Percentiles rank a stretch among this genome's conserved stretches.
These are phyloP conservation scores for Curvularia sp. DNA, from an alignment of 2,329 filamentous ascomycete species.

Conservation along the genomic window DNA sequence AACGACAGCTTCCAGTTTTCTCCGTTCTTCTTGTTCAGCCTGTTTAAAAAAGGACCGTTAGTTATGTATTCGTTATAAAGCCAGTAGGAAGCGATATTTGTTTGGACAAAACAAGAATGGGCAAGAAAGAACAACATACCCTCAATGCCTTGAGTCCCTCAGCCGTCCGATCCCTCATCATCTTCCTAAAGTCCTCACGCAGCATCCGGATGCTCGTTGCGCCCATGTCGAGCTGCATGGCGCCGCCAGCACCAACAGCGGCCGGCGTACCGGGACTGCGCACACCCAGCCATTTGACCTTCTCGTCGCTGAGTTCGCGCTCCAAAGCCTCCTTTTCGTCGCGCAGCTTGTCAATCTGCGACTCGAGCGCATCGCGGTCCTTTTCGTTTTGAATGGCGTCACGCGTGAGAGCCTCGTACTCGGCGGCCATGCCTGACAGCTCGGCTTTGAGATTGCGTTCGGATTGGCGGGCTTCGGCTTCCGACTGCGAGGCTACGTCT, in stretches of 20 bases:
- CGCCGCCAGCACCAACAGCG: constrained; percentile 24
- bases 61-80: no score
- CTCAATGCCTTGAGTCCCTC: constrained; percentile 70
- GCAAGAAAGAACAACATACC: constrained; percentile 57
- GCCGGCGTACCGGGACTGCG: constrained; percentile 58
- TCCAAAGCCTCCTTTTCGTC: constrained; percentile 71
- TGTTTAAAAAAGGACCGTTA: no score
- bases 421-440: constrained; percentile 70
- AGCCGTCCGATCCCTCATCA: constrained; percentile 75
- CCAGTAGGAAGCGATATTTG: no score
- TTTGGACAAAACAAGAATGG: no score
- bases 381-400: constrained; percentile 75
- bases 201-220: constrained; percentile 72
- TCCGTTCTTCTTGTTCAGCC: constrained; percentile 75
- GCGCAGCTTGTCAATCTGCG: constrained; percentile 67
- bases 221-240: constrained; percentile 52
- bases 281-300: constrained; percentile 69
- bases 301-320: constrained; percentile 70
- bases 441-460: constrained; percentile 66
- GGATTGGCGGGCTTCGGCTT: constrained; percentile 47
- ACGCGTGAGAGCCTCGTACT: constrained; percentile 74
- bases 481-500: constrained; percentile 46
- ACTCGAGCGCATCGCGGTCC: constrained; percentile 70
- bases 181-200: constrained; percentile 79
- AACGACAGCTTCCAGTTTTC: constrained; percentile 69